These are phyloP conservation scores for Blumeriella jaapii DNA, from an alignment of 2,329 filamentous ascomycete species.

Conservation along the genomic window DNA sequence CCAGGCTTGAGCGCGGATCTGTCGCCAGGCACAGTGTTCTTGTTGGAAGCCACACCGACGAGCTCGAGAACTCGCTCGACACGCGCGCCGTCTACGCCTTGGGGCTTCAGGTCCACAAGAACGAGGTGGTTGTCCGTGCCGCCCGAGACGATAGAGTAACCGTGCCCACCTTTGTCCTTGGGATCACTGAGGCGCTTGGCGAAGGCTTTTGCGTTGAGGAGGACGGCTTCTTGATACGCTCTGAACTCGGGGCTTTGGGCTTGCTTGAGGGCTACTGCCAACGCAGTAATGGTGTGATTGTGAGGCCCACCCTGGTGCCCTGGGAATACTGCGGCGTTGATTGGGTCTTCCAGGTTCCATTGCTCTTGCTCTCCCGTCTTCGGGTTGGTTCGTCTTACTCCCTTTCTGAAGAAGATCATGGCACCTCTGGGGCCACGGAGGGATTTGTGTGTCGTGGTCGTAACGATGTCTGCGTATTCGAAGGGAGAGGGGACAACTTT, in stretches of 20 bases:
- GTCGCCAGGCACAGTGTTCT: conserved; percentile 96
- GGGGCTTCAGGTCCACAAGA: conserved; percentile 80
- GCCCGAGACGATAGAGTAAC: conserved; percentile 82
- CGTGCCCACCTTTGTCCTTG: conserved; percentile 66
- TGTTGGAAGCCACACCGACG: conserved; percentile 94
- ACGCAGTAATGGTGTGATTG: conserved; percentile 96
- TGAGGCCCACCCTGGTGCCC: conserved; percentile 97
- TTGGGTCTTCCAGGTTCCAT: conserved; percentile 86
- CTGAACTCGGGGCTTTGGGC: conserved; percentile 82
- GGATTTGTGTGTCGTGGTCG: conserved; percentile 96
- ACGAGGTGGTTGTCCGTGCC: conserved; percentile 98
- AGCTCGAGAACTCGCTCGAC: conserved; percentile 86
- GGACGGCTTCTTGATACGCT: conserved; percentile 80
- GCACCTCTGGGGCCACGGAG: conserved; percentile 88
- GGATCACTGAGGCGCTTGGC: conserved; percentile 48
- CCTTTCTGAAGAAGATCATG: conserved; percentile 97
- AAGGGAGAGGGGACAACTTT: conserved; percentile 88
- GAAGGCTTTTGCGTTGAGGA: conserved; percentile 83
- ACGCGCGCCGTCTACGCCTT: conserved; percentile 75
- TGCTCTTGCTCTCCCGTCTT: conserved; percentile 78
- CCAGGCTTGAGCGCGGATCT: conserved; percentile 87
- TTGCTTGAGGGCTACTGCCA: conserved; percentile 91
- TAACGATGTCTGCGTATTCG: conserved; percentile 83
- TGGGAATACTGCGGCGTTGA: conserved; percentile 95
- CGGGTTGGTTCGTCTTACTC: conserved; percentile 68